Evolutionary conservation across 1,284 basidiomycete species (phyloP).

Genomic region (Sporisorium sorghi): DNA sequence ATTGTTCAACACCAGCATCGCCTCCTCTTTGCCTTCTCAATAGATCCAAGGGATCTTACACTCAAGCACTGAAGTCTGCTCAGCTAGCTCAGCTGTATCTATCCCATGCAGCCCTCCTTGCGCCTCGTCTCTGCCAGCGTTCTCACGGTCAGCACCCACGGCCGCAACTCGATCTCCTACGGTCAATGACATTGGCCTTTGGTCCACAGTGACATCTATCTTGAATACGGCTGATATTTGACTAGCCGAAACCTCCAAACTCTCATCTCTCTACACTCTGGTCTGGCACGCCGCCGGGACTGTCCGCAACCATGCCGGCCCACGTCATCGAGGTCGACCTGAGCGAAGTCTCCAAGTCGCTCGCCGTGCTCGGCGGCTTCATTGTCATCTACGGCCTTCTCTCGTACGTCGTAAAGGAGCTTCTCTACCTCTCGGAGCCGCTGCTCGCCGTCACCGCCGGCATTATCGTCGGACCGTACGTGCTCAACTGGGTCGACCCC

Average conservation of each 20-base stretch:
- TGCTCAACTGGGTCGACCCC: conserved; percentile 66
- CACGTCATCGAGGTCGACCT: conserved; percentile 61
- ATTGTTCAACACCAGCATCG: not conserved
- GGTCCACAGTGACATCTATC: conserved; percentile 28
- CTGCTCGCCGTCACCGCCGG: conserved; percentile 64
- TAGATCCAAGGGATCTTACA: conserved; percentile 16
- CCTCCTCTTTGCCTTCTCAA: not conserved
- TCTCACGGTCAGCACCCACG: conserved; percentile 27
- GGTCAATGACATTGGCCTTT: conserved; percentile 42
- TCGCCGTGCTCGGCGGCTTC: conserved; percentile 65
- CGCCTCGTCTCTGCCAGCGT: conserved; percentile 13
- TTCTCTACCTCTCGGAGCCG: conserved; percentile 66
- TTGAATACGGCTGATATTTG: conserved; percentile 21
- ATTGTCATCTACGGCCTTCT: conserved; percentile 67
- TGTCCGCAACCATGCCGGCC: conserved; percentile 37
- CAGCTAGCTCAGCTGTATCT: conserved; percentile 12
- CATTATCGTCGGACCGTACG: conserved; percentile 65
- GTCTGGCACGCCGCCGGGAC: no score
- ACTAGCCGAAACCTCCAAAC: not conserved
- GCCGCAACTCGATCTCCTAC: conserved; percentile 25
- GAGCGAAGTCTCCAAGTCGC: conserved; percentile 59
- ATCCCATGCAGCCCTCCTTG: conserved; percentile 35
- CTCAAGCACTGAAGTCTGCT: conserved; percentile 28
- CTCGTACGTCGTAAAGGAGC: conserved; percentile 65
- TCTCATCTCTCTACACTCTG: not conserved